These are phyloP conservation scores for Aspergillus texensis DNA, from an alignment of 2,329 filamentous ascomycete species.

Conservation along the genomic window DNA sequence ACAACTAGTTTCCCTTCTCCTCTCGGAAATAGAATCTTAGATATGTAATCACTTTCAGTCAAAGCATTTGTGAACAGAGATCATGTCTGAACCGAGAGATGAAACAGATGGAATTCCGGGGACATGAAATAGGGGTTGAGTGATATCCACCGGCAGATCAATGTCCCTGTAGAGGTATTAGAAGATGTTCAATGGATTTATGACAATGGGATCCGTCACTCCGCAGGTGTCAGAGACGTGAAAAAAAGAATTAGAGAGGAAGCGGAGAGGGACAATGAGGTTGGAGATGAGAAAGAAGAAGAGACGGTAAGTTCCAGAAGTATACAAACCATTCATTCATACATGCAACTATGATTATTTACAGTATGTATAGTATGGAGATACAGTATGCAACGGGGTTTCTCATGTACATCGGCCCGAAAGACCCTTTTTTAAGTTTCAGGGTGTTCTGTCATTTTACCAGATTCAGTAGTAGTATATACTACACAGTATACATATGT, in stretches of 20 bases:
- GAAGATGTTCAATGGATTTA: not conserved
- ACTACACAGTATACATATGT: too few relatives aligned
- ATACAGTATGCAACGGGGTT: not conserved
- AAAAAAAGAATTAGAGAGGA: not conserved
- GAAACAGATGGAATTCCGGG: not conserved
- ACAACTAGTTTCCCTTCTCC: not conserved
- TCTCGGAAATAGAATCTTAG: not conserved
- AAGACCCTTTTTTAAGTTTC: not conserved
- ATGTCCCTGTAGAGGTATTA: not conserved
- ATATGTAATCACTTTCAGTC: not conserved
- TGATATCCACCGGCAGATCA: not conserved
- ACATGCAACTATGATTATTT: not conserved
- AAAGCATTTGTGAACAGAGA: not conserved
- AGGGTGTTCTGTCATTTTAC: too few relatives aligned
- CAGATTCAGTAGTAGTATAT: too few relatives aligned
- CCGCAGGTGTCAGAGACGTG: not conserved
- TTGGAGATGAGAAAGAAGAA: not conserved
- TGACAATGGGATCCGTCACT: not conserved
- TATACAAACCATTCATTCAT: not conserved
- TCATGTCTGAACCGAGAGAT: not conserved
- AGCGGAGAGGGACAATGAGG: not conserved
- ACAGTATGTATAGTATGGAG: not conserved
- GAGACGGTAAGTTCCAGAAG: not conserved
- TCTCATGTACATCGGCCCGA: not conserved
- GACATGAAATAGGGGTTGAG: not conserved